Evolutionary conservation across 768 basidiomycete genomes (phyloP).

Genomic region (Tylopilus vinaceipallidus): DNA sequence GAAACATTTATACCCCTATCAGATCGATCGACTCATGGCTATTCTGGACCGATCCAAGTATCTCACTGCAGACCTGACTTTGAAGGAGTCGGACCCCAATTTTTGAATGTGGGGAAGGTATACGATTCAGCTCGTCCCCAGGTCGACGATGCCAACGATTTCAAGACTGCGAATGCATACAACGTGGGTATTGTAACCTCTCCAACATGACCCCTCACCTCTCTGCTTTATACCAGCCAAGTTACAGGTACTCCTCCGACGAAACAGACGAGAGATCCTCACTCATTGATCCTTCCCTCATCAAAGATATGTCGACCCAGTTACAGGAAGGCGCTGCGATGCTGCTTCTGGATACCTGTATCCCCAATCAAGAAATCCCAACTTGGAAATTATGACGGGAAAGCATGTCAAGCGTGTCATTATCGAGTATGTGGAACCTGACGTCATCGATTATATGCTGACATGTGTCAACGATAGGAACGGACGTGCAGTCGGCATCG

Average conservation of each 20-base stretch:
- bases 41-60: slow-evolving; percentile 32
- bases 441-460: too few relatives aligned
- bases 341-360: slow-evolving; percentile 17
- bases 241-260: slow-evolving; percentile 14
- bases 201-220: neutral
- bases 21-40: slow-evolving; percentile 38
- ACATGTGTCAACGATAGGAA: too few relatives aligned
- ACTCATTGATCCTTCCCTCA: neutral
- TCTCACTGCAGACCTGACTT: slow-evolving; percentile 7
- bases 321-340: too few relatives aligned
- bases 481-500: too few relatives aligned
- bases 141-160: slow-evolving; percentile 48
- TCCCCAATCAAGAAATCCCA: slow-evolving; percentile 27
- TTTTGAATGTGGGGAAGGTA: slow-evolving; percentile 41
- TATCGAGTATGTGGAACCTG: neutral
- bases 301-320: slow-evolving; percentile 40
- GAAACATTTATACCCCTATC: slow-evolving; percentile 35
- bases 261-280: too few relatives aligned
- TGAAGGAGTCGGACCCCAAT: slow-evolving; percentile 37
- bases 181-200: slow-evolving; percentile 15
- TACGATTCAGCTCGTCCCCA: slow-evolving; percentile 48
- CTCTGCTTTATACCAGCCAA: slow-evolving; percentile 5
- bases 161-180: slow-evolving; percentile 32
- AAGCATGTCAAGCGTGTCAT: slow-evolving; percentile 12
- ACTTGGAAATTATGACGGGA: slow-evolving; percentile 33